phyloP scores from a whole-genome alignment of 176 grass and related monocot species.

The Raddia guianensis region DNA sequence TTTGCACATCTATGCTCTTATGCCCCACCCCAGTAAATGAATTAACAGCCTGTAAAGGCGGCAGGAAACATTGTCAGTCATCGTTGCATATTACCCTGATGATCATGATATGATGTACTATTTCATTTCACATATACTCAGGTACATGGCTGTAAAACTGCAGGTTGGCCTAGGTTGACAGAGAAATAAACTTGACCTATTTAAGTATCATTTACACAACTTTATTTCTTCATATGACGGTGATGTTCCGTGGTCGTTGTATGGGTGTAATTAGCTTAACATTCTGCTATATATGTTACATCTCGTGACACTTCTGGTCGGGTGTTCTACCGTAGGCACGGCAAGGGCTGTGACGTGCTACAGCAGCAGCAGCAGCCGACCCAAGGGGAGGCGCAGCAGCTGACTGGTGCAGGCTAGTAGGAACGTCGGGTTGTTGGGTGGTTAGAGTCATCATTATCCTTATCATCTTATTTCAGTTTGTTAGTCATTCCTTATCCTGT shows the following conservation, averaged over 20 bases:
- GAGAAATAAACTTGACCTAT: conserved; percentile 15
- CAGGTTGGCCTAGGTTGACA: conserved; percentile 5
- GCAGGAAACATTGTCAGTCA: conserved; percentile 15
- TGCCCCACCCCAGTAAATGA: conserved; percentile 30
- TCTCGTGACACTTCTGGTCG: too few relatives aligned
- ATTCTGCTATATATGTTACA: background rate
- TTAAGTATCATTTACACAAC: background rate
- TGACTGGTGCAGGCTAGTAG: too few relatives aligned
- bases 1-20: conserved; percentile 8
- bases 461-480: too few relatives aligned
- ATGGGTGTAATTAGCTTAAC: conserved; percentile 7
- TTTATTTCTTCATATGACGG: conserved; percentile 10
- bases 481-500: too few relatives aligned
- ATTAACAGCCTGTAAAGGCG: conserved; percentile 19
- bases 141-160: background rate
- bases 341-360: too few relatives aligned
- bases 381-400: too few relatives aligned
- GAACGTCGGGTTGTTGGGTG: too few relatives aligned
- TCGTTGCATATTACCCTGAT: conserved; percentile 19
- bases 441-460: too few relatives aligned
- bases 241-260: conserved; percentile 1
- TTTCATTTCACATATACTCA: conserved; percentile 26
- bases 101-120: background rate
- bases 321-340: too few relatives aligned
- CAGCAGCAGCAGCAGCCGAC: too few relatives aligned